These are phyloP conservation scores for Erysimum cheiri DNA, from an alignment of 441 rosid species.

Conservation along the genomic window DNA sequence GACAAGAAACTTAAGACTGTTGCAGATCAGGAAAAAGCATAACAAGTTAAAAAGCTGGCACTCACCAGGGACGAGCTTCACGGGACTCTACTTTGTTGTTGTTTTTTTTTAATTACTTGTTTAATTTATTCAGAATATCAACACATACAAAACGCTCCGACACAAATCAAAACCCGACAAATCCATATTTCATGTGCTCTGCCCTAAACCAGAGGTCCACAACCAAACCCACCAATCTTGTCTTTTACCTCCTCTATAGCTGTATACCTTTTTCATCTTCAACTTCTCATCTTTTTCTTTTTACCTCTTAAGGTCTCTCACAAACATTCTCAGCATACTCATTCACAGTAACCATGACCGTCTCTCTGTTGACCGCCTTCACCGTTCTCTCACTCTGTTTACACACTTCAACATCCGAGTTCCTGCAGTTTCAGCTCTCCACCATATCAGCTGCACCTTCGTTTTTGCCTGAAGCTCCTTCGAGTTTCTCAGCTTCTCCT, in stretches of 20 bases:
- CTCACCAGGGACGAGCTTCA: conserved; percentile 40
- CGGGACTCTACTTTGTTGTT: conserved; percentile 30
- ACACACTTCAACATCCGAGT: conserved; percentile 41
- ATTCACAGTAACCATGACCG: conserved; percentile 15
- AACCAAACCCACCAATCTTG: conserved; percentile 44
- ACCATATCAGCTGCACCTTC: conserved; percentile 81
- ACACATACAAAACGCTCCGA: conserved; percentile 42
- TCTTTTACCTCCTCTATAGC: conserved; percentile 45
- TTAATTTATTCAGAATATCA: conserved; percentile 15
- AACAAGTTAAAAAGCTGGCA: conserved; percentile 34
- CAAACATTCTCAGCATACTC: conserved; percentile 6
- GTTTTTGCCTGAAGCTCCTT: conserved; percentile 54
- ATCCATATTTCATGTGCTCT: conserved; percentile 47
- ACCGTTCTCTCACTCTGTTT: conserved; percentile 40
- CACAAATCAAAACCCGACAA: conserved; percentile 46
- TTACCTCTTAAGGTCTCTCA: conserved; percentile 26
- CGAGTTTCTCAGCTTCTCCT: conserved; percentile 52
- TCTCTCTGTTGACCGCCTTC: conserved; percentile 30
- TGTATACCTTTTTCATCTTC: conserved; percentile 31
- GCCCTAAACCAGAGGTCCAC: conserved; percentile 41
- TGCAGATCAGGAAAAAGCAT: conserved; percentile 22
- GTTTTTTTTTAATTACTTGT: not conserved
- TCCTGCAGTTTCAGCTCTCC: conserved; percentile 46
- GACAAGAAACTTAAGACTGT: conserved; percentile 23
- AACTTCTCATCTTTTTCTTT: not conserved